Evolutionary conservation across 1,139 yeast species (phyloP), one percentile per base, ranked within the genome.

Genomic region (Magnusiomyces suaveolens): DNA sequence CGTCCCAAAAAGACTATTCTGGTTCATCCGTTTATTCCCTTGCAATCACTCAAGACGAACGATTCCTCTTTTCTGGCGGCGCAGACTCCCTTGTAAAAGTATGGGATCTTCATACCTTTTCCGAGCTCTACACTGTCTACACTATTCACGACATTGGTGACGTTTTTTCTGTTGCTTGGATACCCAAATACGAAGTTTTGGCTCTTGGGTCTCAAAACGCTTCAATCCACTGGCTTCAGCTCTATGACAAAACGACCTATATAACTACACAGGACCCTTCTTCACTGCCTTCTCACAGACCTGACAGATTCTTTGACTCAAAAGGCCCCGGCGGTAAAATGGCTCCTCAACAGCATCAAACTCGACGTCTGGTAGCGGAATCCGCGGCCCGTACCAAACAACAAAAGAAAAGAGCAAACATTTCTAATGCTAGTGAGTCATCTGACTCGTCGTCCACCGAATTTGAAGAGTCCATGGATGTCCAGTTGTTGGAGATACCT

Each of bases 191-290:
- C 16, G 77, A 81, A 51, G 80, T 88, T 0, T 72, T 92, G 12
- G 87, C 83, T 60, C 79, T 88, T 61, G 98, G 98, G 1, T 84
- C 96, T 12, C 97, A 92, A 67, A 90, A 90, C 66, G 96, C 97
- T 1, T 80, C 92, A 1, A 78, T 92, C 24, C 78, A 87, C 44
- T 90, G 87, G 83, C 81, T 87, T 59, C 71, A 69, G 41, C 66
- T 80, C 25, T 67, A 67, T 39, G 73, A 74, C 52, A 64, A 60
- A 43, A 60, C 59, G 10, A 65, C 49, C 60, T 66, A 60, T 51
- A 61, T 66, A 54, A 59, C 66, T 43, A 60, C 67, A 23, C 60
- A 60, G 33, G 74, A 75, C 54, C 70, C 74, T 1, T 68, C 73
- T 23, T 75, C 78, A 38, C 73, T 89, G 60, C 98, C 98, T 0